Conservation (phyloP, 441 rosid genomes). For the Populus trichocarpa region DNA sequence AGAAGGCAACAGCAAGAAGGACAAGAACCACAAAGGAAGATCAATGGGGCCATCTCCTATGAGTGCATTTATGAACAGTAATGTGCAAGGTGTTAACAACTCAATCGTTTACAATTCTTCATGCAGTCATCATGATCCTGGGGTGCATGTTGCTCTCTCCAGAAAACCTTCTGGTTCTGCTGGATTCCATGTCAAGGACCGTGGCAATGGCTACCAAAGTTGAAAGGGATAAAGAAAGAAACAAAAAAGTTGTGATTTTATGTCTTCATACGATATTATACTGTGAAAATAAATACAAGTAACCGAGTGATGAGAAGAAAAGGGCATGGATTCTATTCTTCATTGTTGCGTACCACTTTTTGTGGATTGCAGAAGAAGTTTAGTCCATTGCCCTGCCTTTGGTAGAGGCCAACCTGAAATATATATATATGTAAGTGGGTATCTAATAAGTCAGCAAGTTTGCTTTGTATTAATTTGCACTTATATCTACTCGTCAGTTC, state of each 20-base stretch:
- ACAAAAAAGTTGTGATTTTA: constrained; percentile 14
- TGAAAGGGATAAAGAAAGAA: constrained; percentile 1
- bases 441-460: constrained; percentile 7
- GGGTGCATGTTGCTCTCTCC: constrained; percentile 54
- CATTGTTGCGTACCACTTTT: constrained; percentile 16
- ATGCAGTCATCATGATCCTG: constrained; percentile 65
- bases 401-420: neutral
- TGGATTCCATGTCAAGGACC: constrained; percentile 39
- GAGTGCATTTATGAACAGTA: constrained; percentile 61
- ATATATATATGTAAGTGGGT: neutral
- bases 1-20: constrained; percentile 37
- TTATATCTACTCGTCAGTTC: neutral
- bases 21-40: constrained; percentile 23
- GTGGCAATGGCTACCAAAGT: constrained; percentile 34
- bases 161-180: constrained; percentile 40
- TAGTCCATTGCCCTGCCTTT: constrained; percentile 8
- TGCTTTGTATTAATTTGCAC: neutral
- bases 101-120: constrained; percentile 60
- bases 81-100: constrained; percentile 75
- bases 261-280: neutral
- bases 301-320: constrained; percentile 21
- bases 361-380: constrained; percentile 21
- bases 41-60: constrained; percentile 23
- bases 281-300: constrained; percentile 24
- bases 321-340: constrained; percentile 34